Conservation (phyloP, 2,329 filamentous ascomycete genomes). For the Rutstroemia sp. region DNA sequence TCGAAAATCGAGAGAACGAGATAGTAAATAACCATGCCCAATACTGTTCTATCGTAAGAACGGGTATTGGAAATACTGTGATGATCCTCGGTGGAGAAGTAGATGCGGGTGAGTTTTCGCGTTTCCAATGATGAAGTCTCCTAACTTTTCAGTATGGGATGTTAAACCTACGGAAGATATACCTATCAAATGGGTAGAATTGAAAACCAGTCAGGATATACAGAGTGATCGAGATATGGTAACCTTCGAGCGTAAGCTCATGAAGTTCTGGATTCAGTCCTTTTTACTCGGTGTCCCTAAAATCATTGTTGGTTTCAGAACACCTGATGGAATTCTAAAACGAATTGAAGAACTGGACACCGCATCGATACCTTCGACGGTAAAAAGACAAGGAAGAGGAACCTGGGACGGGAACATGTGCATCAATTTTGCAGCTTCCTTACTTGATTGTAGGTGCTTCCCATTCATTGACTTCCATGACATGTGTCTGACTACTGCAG, state of each 20-base stretch:
- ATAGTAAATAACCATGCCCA: constrained; percentile 85
- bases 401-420: constrained; percentile 91
- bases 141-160: constrained; percentile 60
- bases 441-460: constrained; percentile 62
- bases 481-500: constrained; percentile 33
- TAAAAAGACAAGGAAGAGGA: constrained; percentile 53
- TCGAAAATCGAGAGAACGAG: constrained; percentile 65
- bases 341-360: constrained; percentile 75
- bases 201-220: constrained; percentile 82
- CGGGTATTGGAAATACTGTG: constrained; percentile 68
- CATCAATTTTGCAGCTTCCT: constrained; percentile 77
- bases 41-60: constrained; percentile 90
- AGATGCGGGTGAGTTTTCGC: constrained; percentile 57
- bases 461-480: neutral
- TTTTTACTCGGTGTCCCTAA: constrained; percentile 89
- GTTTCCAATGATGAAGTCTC: neutral
- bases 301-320: constrained; percentile 85
- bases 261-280: constrained; percentile 96
- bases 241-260: constrained; percentile 80
- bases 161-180: constrained; percentile 57
- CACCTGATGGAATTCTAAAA: constrained; percentile 61
- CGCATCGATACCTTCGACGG: constrained; percentile 66
- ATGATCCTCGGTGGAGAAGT: constrained; percentile 89
- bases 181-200: constrained; percentile 86
- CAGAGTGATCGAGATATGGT: constrained; percentile 58